Conservation (phyloP, 2,329 filamentous ascomycete species). For the Botrytis paeoniae region DNA sequence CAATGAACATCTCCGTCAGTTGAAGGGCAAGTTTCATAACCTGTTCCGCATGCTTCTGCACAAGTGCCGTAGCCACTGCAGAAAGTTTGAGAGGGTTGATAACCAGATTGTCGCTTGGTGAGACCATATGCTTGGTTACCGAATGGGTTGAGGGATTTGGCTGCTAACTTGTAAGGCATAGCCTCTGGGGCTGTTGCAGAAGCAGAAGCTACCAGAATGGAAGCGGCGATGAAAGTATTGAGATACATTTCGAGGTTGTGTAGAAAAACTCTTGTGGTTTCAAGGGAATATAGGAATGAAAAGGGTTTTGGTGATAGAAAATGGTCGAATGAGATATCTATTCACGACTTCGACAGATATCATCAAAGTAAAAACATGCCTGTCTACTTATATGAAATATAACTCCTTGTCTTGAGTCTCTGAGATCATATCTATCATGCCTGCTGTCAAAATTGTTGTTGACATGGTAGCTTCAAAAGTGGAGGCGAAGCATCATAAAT, state of each 20-base stretch:
- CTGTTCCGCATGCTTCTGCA: slow-evolving; percentile 16
- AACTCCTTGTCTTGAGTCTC: neutral
- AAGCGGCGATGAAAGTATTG: neutral
- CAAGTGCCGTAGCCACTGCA: slow-evolving; percentile 15
- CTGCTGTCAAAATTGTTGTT: neutral
- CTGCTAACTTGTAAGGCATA: slow-evolving; percentile 17
- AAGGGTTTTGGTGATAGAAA: neutral
- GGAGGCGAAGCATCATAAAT: slow-evolving; percentile 12
- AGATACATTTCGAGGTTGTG: slow-evolving; percentile 9
- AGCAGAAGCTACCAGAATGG: neutral
- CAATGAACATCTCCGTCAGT: slow-evolving; percentile 14
- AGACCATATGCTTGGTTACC: neutral
- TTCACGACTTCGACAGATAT: neutral
- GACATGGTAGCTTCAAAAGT: neutral
- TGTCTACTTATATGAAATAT: slow-evolving; percentile 1
- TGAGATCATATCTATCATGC: neutral
- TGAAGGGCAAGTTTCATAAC: slow-evolving; percentile 15
- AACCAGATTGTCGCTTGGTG: slow-evolving; percentile 18
- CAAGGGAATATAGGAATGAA: neutral
- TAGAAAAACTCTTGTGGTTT: neutral
- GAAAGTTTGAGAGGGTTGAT: slow-evolving; percentile 16
- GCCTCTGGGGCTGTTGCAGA: neutral
- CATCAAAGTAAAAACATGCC: neutral
- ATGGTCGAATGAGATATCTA: neutral
- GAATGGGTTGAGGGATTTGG: neutral